A percentile compares a stretch with the other conserved stretches of the same genome.
Evolutionary conservation across 2,329 filamentous ascomycete species (phyloP).

Genomic region (Verruconis gallopava): DNA sequence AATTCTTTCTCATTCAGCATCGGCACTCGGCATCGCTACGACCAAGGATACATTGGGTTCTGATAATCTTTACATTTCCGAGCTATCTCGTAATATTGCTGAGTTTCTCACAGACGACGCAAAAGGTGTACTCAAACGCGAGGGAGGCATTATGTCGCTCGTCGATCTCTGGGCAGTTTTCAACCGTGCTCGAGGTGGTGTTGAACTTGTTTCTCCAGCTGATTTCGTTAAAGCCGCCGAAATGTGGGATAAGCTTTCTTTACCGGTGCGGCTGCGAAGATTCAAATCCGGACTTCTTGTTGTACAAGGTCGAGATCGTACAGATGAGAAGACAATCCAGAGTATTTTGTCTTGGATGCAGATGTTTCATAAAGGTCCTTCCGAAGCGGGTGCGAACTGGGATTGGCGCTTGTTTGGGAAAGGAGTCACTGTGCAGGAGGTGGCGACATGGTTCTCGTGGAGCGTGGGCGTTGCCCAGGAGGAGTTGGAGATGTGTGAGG

Average conservation of each 20-base stretch:
- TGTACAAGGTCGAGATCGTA: constrained; percentile 76
- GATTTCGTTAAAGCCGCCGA: constrained; percentile 86
- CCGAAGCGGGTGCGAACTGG: constrained; percentile 54
- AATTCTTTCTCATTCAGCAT: constrained; percentile 68
- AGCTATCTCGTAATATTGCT: constrained; percentile 70
- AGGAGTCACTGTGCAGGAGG: constrained; percentile 80
- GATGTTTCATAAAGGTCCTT: constrained; percentile 54
- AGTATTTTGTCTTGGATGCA: constrained; percentile 65
- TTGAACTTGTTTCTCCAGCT: constrained; percentile 81
- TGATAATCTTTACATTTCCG: constrained; percentile 82
- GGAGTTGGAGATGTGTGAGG: constrained; percentile 94
- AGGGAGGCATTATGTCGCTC: constrained; percentile 78
- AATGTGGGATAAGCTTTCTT: constrained; percentile 74
- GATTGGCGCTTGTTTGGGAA: constrained; percentile 67
- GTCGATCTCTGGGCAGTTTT: constrained; percentile 92
- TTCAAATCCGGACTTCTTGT: constrained; percentile 94
- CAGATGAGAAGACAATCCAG: constrained; percentile 77
- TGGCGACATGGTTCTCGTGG: constrained; percentile 86
- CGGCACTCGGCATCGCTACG: constrained; percentile 75
- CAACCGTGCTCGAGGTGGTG: constrained; percentile 82
- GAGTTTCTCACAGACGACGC: constrained; percentile 83
- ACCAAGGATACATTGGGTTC: constrained; percentile 86
- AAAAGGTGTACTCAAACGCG: constrained; percentile 60
- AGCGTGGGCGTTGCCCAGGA: constrained; percentile 92
- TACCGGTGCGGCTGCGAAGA: constrained; percentile 74